Evolutionary conservation across 495 filamentous ascomycete genomes (phyloP).

Genomic region (Extremus antarcticus): DNA sequence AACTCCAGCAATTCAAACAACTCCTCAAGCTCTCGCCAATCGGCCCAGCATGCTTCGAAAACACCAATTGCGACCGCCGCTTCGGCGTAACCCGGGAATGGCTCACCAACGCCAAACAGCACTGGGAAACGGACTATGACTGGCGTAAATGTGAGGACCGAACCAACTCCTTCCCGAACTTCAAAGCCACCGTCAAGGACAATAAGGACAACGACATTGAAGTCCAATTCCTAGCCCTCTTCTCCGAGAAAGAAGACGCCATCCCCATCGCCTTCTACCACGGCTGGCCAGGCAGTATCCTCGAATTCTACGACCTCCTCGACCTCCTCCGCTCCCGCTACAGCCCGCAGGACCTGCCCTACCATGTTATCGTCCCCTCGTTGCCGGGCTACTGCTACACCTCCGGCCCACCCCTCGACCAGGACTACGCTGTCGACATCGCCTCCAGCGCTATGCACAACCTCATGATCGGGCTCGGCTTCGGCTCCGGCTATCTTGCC

Average conservation of each 20-base stretch:
- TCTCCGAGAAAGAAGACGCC: constrained; percentile 49
- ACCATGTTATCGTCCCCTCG: constrained; percentile 56
- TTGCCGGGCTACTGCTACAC: constrained; percentile 55
- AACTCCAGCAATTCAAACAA: constrained; percentile 12
- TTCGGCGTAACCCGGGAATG: constrained; percentile 50
- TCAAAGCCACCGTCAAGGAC: constrained; percentile 38
- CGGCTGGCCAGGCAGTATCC: constrained; percentile 53
- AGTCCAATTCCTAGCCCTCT: constrained; percentile 56
- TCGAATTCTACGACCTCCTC: constrained; percentile 44
- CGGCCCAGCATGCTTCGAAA: constrained; percentile 12
- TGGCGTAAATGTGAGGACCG: constrained; percentile 28
- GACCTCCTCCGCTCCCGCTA: constrained; percentile 40
- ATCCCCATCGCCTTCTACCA: constrained; percentile 51
- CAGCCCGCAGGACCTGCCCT: constrained; percentile 46
- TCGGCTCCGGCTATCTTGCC: constrained; percentile 48
- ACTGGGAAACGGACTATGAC: constrained; percentile 39
- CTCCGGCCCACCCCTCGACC: constrained; percentile 38
- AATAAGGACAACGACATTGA: constrained; percentile 26
- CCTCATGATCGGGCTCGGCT: constrained; percentile 51
- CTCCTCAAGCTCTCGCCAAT: constrained; percentile 16
- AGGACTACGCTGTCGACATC: constrained; percentile 36
- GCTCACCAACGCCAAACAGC: constrained; percentile 42
- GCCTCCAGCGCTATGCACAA: constrained; percentile 41
- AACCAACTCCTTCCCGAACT: constrained; percentile 59
- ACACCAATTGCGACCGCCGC: constrained; percentile 9